phyloP scores from a whole-genome alignment of 495 filamentous ascomycete genomes.

The Aspergillus haitiensis region DNA sequence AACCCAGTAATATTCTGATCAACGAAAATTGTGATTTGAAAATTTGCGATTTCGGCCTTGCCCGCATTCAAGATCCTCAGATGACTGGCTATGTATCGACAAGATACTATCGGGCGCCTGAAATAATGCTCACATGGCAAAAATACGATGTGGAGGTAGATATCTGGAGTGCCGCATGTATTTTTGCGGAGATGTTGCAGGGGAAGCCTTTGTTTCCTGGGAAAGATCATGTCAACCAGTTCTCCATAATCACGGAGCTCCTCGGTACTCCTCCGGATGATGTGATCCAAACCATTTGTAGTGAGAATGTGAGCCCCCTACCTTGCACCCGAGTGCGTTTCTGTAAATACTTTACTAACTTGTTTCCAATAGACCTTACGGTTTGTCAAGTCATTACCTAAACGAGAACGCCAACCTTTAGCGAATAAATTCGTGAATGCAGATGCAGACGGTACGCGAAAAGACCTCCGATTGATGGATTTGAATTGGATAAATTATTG shows the following conservation, averaged over 20 bases:
- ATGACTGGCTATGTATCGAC: constrained; percentile 99
- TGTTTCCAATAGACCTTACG: constrained; percentile 70
- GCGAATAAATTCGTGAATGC: constrained; percentile 95
- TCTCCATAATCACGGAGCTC: constrained; percentile 98
- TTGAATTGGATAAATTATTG: constrained; percentile 11
- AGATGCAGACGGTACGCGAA: constrained; percentile 76
- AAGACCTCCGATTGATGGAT: background rate
- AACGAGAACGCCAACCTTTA: constrained; percentile 86
- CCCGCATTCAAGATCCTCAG: constrained; percentile 98
- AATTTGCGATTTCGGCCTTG: constrained; percentile 98
- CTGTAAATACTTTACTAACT: constrained; percentile 16
- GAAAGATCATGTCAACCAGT: constrained; percentile 99
- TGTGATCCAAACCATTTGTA: constrained; percentile 97
- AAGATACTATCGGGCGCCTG: constrained; percentile 95
- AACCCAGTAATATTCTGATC: constrained; percentile 97
- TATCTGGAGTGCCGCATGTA: constrained; percentile 98
- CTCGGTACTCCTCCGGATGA: constrained; percentile 97
- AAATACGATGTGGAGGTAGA: constrained; percentile 99
- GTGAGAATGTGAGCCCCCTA: constrained; percentile 78
- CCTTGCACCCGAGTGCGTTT: background rate
- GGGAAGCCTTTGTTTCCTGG: constrained; percentile 98
- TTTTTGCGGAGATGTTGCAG: constrained; percentile 99
- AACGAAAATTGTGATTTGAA: constrained; percentile 99
- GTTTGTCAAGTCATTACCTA: constrained; percentile 98
- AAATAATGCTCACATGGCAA: constrained; percentile 99